Conservation (phyloP, 768 basidiomycete genomes). For the Amanita molliuscula region DNA sequence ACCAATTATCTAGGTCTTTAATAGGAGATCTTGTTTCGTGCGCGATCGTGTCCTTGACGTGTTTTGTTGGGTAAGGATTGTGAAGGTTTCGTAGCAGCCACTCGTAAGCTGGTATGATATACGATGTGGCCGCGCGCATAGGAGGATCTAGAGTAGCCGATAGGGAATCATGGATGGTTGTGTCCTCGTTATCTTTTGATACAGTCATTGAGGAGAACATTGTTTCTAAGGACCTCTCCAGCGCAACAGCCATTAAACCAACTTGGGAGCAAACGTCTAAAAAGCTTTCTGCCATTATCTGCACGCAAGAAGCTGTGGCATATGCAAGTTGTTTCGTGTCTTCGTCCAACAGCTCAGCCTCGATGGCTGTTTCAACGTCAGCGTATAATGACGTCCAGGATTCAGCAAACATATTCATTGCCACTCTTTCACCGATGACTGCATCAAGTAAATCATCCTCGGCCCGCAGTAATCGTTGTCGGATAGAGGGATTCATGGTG, state of each 20-base stretch:
- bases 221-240: neutral
- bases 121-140: slow-evolving; percentile 10
- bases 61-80: neutral
- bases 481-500: neutral
- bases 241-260: neutral
- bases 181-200: neutral
- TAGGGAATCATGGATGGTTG: neutral
- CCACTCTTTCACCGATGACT: neutral
- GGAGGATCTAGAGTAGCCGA: neutral
- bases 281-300: neutral
- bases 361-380: neutral
- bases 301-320: neutral
- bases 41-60: neutral
- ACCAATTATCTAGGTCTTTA: slow-evolving; percentile 35
- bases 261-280: neutral
- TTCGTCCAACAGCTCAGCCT: neutral
- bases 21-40: neutral
- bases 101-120: slow-evolving; percentile 20
- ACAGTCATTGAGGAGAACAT: neutral
- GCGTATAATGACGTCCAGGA: neutral
- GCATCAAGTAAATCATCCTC: slow-evolving; percentile 1
- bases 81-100: slow-evolving; percentile 35
- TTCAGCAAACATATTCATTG: neutral
- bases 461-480: neutral
- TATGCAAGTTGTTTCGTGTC: neutral